Base-by-base conservation (phyloP, 805 yeast species). In the Grigorovia transvaalensis region DNA sequence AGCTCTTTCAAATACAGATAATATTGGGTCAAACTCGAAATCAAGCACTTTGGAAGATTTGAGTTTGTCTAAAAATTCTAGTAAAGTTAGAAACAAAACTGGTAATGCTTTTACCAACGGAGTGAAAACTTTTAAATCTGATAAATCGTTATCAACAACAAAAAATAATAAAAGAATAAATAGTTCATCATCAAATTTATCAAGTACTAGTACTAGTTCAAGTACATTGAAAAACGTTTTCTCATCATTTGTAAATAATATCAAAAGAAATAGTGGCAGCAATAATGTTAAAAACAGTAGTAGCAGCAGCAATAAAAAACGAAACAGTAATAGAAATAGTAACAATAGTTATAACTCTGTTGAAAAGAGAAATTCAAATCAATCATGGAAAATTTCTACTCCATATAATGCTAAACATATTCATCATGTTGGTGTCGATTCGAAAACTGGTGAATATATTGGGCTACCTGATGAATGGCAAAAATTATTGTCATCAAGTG, bases 381-480 rank as follows among this genome's bases (percentile, higher is more conserved):
- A 48, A 12, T 49, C 55, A 8, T 23, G 49, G 65, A 8, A 81
- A 57, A 93, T 91, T 49, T 86, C 96, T n/a, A 83, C 88, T 0
- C 99, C 99, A 0, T 88, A 84, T 66, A 88, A 88, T 61, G 85
- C 93, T 17, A 83, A 87, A 62, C 96, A 90, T 63, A 84, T 88
- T 40, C 88, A 93, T 17, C 98, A 93, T 62, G 98, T 93, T 9
- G 96, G 96, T 23, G 83, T 87, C 48, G 96, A 91, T 66, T 76
- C 82, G 4, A 79, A 78, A 56, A 79, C 88, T 19, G 96, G 96
- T 12, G 85, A 86, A 45, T 91, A 85, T 65, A 88, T 93, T 0
- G 98, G 97, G 2, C 72, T 93, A 45, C 99, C 99, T 0, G 83
- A 80, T 30, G 95, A 88, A 61, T 93, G 99, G 99, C 88, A 88